Percentiles rank a stretch among this genome's conserved stretches.
Conservation (phyloP, 305 asterid genomes). For the Plantago coronopus region DNA sequence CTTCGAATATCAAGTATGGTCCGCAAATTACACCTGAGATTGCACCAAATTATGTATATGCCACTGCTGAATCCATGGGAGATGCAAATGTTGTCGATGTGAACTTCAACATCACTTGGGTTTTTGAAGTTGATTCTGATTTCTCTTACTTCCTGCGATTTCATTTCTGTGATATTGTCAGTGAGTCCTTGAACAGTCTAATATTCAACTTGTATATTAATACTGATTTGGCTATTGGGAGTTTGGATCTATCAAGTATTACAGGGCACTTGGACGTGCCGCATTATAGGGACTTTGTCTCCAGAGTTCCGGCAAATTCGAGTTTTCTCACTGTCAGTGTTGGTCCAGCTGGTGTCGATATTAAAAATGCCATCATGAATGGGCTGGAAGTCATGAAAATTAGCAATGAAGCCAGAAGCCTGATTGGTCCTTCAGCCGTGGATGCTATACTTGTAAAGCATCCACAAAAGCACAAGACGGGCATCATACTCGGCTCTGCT, state of each 20-base stretch:
- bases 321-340: constrained; percentile 69
- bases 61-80: constrained; percentile 95
- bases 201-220: constrained; percentile 73
- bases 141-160: constrained; percentile 70
- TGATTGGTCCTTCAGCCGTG: constrained; percentile 66
- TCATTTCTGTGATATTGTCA: constrained; percentile 95
- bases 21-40: constrained; percentile 52
- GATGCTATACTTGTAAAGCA: constrained; percentile 47
- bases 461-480: constrained; percentile 40
- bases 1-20: constrained; percentile 51
- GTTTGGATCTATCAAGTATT: constrained; percentile 60
- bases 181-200: constrained; percentile 60
- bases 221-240: constrained; percentile 53
- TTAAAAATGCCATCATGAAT: constrained; percentile 71
- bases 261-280: constrained; percentile 75
- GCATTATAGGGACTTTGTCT: constrained; percentile 60
- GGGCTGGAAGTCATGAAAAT: constrained; percentile 95
- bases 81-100: constrained; percentile 64
- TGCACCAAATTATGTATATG: constrained; percentile 86
- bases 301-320: constrained; percentile 43
- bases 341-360: constrained; percentile 66
- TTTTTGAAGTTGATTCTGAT: constrained; percentile 69
- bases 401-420: constrained; percentile 83
- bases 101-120: constrained; percentile 98
- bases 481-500: constrained; percentile 49